Evolutionary conservation across 345 rosid genomes (phyloP).

Genomic region (Citrus trifoliata): DNA sequence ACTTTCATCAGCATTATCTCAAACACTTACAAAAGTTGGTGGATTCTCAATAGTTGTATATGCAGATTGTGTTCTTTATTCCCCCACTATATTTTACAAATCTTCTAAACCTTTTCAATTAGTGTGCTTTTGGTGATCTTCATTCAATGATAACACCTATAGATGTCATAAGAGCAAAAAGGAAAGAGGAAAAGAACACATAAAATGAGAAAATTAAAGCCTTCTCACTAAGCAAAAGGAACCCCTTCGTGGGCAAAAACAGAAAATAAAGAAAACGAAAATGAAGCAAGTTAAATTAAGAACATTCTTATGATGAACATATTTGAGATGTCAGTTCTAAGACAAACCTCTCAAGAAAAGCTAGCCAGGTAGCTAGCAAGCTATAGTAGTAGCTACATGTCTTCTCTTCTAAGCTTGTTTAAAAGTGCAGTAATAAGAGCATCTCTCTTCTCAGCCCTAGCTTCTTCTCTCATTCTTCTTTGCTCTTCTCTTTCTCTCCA

Average conservation of each 20-base stretch:
- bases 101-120: slow-evolving; percentile 14
- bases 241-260: background rate
- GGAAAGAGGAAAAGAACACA: background rate
- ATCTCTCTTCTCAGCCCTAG: slow-evolving; percentile 94
- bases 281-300: background rate
- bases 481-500: slow-evolving; percentile 96
- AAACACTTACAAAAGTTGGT: slow-evolving; percentile 20
- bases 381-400: slow-evolving; percentile 14
- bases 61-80: slow-evolving; percentile 16
- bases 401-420: slow-evolving; percentile 65
- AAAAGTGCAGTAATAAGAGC: slow-evolving; percentile 72
- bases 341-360: slow-evolving; percentile 31
- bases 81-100: slow-evolving; percentile 17
- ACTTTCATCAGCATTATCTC: slow-evolving; percentile 23
- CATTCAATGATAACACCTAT: slow-evolving; percentile 14
- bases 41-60: slow-evolving; percentile 11
- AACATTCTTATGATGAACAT: background rate
- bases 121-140: slow-evolving; percentile 6
- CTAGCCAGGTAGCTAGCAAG: background rate
- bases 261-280: too few species aligned
- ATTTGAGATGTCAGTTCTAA: background rate
- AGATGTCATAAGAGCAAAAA: slow-evolving; percentile 1
- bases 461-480: slow-evolving; percentile 80
- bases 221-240: slow-evolving; percentile 2
- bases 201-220: slow-evolving; percentile 14